These are phyloP conservation scores for Pythium graminicola DNA, from an alignment of 352 stramenopile genomes.

Conservation along the genomic window DNA sequence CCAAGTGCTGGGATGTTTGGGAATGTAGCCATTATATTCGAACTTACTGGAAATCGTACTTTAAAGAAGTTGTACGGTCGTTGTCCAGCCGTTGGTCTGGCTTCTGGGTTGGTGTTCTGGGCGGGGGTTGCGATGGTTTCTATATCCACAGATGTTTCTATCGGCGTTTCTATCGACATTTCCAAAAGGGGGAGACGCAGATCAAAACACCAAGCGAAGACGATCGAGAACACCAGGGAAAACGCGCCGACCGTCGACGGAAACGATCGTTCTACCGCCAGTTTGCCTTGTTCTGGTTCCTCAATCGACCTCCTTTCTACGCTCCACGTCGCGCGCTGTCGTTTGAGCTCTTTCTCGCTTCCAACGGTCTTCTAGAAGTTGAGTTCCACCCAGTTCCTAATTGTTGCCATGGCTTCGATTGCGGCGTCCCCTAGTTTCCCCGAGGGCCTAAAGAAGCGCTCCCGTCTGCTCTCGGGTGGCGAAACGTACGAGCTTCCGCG, in stretches of 20 bases:
- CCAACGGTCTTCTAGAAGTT: neutral
- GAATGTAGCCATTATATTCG: conserved; percentile 10
- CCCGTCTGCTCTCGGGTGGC: conserved; percentile 31
- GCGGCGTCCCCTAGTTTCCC: conserved; percentile 63
- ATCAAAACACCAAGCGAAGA: neutral
- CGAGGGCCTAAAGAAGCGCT: conserved; percentile 70
- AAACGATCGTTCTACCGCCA: conserved; percentile 10
- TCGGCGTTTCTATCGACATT: conserved; percentile 20
- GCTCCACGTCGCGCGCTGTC: neutral
- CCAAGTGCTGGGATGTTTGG: conserved; percentile 19
- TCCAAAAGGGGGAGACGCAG: conserved; percentile 1
- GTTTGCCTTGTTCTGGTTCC: neutral
- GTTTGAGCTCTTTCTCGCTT: conserved; percentile 1
- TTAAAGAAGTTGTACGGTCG: neutral
- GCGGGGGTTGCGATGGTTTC: conserved; percentile 6
- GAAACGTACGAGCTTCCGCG: conserved; percentile 52
- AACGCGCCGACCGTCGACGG: conserved; percentile 14
- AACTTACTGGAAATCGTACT: conserved; percentile 9
- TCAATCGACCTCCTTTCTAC: neutral
- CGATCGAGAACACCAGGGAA: neutral
- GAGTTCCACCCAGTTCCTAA: neutral
- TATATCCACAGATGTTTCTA: conserved; percentile 21
- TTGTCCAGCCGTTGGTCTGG: conserved; percentile 15
- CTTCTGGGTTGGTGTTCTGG: conserved; percentile 15
- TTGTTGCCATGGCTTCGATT: conserved; percentile 56